phyloP scores from a whole-genome alignment of 768 basidiomycete species.

The Tephrocybe sp. region DNA sequence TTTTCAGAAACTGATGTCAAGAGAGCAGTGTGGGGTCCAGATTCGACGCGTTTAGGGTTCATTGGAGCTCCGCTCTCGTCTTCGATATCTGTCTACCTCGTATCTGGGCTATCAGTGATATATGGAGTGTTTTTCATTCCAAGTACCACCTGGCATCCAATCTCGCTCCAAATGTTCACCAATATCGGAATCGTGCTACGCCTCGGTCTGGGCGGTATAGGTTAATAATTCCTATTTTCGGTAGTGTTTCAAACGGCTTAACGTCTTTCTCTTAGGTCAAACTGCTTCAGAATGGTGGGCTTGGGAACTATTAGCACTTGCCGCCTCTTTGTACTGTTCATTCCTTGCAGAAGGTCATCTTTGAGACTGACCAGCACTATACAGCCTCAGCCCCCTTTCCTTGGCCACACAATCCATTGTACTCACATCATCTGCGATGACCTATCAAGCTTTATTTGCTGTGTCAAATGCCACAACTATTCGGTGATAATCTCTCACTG shows the following conservation, averaged over 20 bases:
- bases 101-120: constrained; percentile 53
- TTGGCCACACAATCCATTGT: constrained; percentile 88
- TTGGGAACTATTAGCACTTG: constrained; percentile 11
- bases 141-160: constrained; percentile 75
- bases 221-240: constrained; percentile 33
- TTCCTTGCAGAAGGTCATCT: neutral
- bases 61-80: constrained; percentile 90
- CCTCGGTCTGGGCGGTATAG: constrained; percentile 79
- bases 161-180: constrained; percentile 59
- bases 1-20: neutral
- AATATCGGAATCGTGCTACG: constrained; percentile 64
- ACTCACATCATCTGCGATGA: constrained; percentile 64
- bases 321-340: constrained; percentile 3
- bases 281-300: constrained; percentile 59
- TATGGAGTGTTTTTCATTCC: constrained; percentile 55
- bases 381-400: constrained; percentile 66
- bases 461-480: constrained; percentile 80
- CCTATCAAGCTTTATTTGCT: constrained; percentile 79
- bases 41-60: constrained; percentile 75
- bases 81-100: constrained; percentile 84
- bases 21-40: constrained; percentile 74
- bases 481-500: constrained; percentile 41
- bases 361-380: neutral
- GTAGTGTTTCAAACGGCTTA: neutral
- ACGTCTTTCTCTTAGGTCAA: constrained; percentile 42